Evolutionary conservation across 345 rosid genomes (phyloP).

Genomic region (Pistacia atlantica): DNA sequence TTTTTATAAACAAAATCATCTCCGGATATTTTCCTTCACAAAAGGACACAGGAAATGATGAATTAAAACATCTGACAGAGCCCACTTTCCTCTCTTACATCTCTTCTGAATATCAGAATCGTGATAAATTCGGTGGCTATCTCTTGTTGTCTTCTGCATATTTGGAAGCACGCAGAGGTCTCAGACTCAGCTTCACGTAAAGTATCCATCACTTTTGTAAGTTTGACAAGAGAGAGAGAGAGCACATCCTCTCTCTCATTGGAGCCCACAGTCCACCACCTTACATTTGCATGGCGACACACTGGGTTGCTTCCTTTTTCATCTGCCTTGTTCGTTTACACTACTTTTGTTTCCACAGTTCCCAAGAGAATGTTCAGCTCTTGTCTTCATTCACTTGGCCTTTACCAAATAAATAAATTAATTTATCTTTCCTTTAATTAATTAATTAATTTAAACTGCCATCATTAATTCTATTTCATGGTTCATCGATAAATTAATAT

Average conservation of each 20-base stretch:
- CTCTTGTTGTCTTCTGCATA: background rate
- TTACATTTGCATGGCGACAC: constrained; percentile 17
- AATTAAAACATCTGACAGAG: no score
- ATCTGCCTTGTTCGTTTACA: background rate
- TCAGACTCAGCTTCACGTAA: background rate
- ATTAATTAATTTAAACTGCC: no score
- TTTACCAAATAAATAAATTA: background rate
- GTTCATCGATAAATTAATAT: no score
- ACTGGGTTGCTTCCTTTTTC: constrained; percentile 6
- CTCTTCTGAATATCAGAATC: no score
- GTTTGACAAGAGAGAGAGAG: constrained; percentile 10
- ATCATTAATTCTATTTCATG: no score
- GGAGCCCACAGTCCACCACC: constrained; percentile 18
- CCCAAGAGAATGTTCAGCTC: background rate
- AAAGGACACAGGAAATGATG: no score
- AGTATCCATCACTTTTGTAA: background rate
- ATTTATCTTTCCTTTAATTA: background rate
- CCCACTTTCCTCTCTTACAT: no score
- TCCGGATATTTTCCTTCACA: no score
- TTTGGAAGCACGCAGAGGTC: background rate
- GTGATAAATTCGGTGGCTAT: no score
- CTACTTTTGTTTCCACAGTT: background rate
- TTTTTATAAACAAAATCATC: no score
- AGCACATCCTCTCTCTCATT: background rate
- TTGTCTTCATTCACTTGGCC: background rate